These are phyloP conservation scores for Herpetomonas tarakana DNA, from an alignment of 208 protist genomes.

Conservation along the genomic window DNA sequence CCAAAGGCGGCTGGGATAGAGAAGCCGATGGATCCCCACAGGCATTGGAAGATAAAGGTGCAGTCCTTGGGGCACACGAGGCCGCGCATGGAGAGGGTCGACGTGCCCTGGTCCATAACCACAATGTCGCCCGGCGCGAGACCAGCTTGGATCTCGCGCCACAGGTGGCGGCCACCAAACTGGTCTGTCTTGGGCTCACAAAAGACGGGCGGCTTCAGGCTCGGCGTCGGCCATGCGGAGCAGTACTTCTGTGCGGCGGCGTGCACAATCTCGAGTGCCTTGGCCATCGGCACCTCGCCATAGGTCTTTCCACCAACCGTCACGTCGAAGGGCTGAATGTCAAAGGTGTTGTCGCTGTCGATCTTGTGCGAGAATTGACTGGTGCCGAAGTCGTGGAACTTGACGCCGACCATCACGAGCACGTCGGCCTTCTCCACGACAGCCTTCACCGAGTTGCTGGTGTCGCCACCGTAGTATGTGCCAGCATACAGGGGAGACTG, in stretches of 20 bases:
- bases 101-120: conserved; percentile 39
- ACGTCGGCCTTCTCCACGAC: conserved; percentile 11
- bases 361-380: conserved; percentile 19
- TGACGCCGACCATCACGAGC: conserved; percentile 11
- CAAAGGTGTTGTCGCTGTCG: conserved; percentile 7
- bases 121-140: conserved; percentile 34
- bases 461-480: conserved; percentile 13
- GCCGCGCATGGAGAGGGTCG: conserved; percentile 15
- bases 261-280: conserved; percentile 22
- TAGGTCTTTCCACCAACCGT: conserved; percentile 10
- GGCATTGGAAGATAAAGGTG: conserved; percentile 18
- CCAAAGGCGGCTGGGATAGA: conserved; percentile 40
- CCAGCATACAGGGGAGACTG: conserved; percentile 13
- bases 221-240: conserved; percentile 9
- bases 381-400: conserved; percentile 19
- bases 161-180: conserved; percentile 35
- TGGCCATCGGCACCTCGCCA: conserved; percentile 21
- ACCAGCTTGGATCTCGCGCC: conserved; percentile 26
- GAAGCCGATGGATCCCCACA: conserved; percentile 48
- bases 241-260: conserved; percentile 22
- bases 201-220: conserved; percentile 15
- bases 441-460: background rate
- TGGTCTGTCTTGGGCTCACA: conserved; percentile 15
- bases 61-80: conserved; percentile 20
- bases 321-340: conserved; percentile 25